Evolutionary conservation across 306 rosid genomes (phyloP), one percentile per base, ranked within the genome.

Genomic region (Medicago lupulina): DNA sequence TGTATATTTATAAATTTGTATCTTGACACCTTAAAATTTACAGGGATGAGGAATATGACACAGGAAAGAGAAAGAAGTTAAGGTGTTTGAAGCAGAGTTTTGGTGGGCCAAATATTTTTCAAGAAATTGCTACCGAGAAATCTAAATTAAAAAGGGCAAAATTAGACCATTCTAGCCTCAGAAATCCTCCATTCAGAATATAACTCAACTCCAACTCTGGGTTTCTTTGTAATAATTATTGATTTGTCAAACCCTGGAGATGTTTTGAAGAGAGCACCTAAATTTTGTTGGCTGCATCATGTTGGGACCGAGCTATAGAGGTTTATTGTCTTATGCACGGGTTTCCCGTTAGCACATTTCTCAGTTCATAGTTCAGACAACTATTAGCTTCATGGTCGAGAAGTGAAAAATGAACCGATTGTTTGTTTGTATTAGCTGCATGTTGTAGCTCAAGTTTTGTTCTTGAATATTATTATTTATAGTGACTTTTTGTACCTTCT

Each of bases 31-130:
- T 51, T n/a, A 8, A 28, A 18, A 28, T 83, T 55, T 75, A n/a
- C 78, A 95, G 98, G 97, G 98, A 95, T 64, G 97, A 95, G 81
- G 97, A 92, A 76, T 89, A 86, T 40, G 98, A 95, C 34, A 80
- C 62, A 72, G 98, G 98, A 55, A 95, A 87, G 85, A 90, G 92
- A 77, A 95, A 88, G 89, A 95, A 90, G 87, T 16, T 95, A 13
- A 87, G 85, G 79, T 70, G 40, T n/a, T 64, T 72, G 36, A 88
- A 88, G 80, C 81, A 62, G 2, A 79, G 70, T 31, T 87, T 82
- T 63, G 92, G 83, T 28, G 96, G 96, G 50, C 77, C 88, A 25
- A 95, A 95, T 80, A 90, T 83, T 63, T 95, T 95, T 82, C 97
- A 95, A 89, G 81, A 77, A 77, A 74, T 86, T 51, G 92, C 97